phyloP scores from a whole-genome alignment of 2,329 filamentous ascomycete species.

The Xylariaceae sp. region DNA sequence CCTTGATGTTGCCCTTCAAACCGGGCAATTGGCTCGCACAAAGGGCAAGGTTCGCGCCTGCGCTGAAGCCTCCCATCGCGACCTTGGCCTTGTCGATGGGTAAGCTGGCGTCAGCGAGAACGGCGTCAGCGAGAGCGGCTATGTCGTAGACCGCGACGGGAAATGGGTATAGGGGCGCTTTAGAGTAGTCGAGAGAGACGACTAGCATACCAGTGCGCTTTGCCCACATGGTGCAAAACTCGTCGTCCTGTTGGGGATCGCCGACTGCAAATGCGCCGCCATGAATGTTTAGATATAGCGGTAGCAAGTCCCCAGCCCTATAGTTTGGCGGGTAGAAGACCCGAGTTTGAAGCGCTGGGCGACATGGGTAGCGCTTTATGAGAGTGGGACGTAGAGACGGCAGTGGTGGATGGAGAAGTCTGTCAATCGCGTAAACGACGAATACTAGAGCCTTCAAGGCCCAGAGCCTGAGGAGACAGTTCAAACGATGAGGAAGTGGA shows the following conservation, averaged over 20 bases:
- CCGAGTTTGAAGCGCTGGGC: constrained; percentile 5
- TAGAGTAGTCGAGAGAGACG: constrained; percentile 52
- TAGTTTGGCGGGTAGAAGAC: constrained; percentile 5
- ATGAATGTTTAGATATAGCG: constrained; percentile 42
- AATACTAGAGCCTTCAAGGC: background rate
- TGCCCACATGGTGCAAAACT: constrained; percentile 49
- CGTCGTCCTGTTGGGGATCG: constrained; percentile 47
- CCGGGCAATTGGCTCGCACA: constrained; percentile 43
- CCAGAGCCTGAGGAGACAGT: constrained; percentile 7
- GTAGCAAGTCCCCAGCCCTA: background rate
- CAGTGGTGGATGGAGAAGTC: constrained; percentile 3
- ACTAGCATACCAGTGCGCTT: constrained; percentile 46
- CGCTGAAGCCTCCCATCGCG: constrained; percentile 52
- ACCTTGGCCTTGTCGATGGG: constrained; percentile 48
- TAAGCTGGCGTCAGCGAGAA: constrained; percentile 47
- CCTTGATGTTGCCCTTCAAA: constrained; percentile 37
- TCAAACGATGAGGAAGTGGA: background rate
- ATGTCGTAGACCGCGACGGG: constrained; percentile 50
- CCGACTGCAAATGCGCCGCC: constrained; percentile 54
- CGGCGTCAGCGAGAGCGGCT: constrained; percentile 44
- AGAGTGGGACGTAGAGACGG: background rate
- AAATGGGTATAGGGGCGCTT: constrained; percentile 48
- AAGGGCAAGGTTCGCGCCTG: constrained; percentile 53
- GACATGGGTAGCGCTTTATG: constrained; percentile 2
- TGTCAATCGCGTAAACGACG: background rate